Evolutionary conservation across 2,329 filamentous ascomycete species (phyloP).

Genomic region (Cladosporium halotolerans): DNA sequence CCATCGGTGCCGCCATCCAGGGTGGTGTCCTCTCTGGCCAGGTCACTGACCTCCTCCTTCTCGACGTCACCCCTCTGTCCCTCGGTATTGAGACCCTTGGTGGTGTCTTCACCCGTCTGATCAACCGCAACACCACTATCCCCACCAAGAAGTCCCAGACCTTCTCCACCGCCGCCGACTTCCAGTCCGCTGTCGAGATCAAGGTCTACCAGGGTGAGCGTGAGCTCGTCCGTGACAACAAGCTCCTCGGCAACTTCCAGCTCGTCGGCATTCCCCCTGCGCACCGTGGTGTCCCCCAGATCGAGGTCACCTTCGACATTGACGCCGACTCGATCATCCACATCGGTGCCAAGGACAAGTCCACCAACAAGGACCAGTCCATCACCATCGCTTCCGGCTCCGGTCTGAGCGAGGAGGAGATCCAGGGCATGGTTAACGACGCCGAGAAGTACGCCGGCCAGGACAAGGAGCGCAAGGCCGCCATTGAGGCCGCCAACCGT

Average conservation of each 20-base stretch:
- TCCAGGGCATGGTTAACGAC: slow-evolving; percentile 95
- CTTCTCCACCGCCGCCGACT: slow-evolving; percentile 95
- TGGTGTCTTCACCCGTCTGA: slow-evolving; percentile 94
- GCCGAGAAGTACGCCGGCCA: slow-evolving; percentile 92
- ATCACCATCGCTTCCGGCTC: slow-evolving; percentile 98
- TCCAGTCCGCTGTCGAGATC: slow-evolving; percentile 98
- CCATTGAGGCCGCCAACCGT: slow-evolving; percentile 95
- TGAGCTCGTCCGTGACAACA: slow-evolving; percentile 98
- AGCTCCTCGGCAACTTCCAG: slow-evolving; percentile 98
- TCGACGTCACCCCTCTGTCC: slow-evolving; percentile 92
- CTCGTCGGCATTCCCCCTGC: slow-evolving; percentile 94
- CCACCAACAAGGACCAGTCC: slow-evolving; percentile 98
- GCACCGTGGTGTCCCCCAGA: slow-evolving; percentile 90
- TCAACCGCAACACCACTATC: slow-evolving; percentile 99
- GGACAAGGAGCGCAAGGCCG: slow-evolving; percentile 93
- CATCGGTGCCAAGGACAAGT: slow-evolving; percentile 98
- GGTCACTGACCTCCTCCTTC: slow-evolving; percentile 89
- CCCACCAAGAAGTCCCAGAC: slow-evolving; percentile 98
- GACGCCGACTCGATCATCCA: slow-evolving; percentile 97
- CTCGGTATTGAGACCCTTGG: slow-evolving; percentile 98
- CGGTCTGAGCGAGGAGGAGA: slow-evolving; percentile 89
- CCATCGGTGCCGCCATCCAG: slow-evolving; percentile 94
- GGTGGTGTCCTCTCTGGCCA: slow-evolving; percentile 94
- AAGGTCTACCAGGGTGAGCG: slow-evolving; percentile 99
- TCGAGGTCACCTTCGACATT: slow-evolving; percentile 98